Base-by-base conservation (phyloP, 1,139 yeast species). In the Nakaseomyces nivariensis region DNA sequence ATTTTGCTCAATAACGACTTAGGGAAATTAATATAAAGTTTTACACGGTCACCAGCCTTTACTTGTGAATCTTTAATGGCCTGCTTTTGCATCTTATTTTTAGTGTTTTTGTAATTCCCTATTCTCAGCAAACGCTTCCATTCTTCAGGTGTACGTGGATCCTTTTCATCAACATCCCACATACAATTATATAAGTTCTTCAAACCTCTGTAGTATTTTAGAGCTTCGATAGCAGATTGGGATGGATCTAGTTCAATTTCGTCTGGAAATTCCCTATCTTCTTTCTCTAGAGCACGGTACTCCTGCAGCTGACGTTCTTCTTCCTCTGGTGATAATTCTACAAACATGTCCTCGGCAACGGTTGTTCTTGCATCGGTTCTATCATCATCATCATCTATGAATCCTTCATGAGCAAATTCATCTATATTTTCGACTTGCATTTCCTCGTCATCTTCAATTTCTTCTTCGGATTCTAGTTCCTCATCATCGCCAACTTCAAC, bases 221-320 rank as follows among this genome's bases (percentile, higher is more conserved):
- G 73, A 54, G 87, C 77, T 56, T 88, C 89, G 58, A 77, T 78
- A 11, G 87, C 98, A 9, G 85, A 76, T 57, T 78, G 89, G 4
- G 69, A 63, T 32, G 97, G 97, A 49, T 76, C 78, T 46, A 92
- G 71, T 66, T 94, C 97, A 50, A 90, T 70, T 69, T 94, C 98
- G 69, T 94, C 99, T 0, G 98, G 97, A 72, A 89, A 92, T 59
- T 92, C 96, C 43, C 81, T 75, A 64, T 92, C 97, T 48, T 89
- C 97, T 54, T 77, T 77, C 55, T 83, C 96, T 52, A 79, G 69
- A 43, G 75, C 74, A 62, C 95, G 79, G 69, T 74, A 88, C 59
- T 76, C 80, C 50, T 76, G 72, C 55, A 89, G 72, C 67, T 89
- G 97, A 58, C 81, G 76, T 55, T 79, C 81, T 67, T 89, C 97